Conservation (phyloP, 192 early-diverging fungal species). For the Umbelopsis sp. region DNA sequence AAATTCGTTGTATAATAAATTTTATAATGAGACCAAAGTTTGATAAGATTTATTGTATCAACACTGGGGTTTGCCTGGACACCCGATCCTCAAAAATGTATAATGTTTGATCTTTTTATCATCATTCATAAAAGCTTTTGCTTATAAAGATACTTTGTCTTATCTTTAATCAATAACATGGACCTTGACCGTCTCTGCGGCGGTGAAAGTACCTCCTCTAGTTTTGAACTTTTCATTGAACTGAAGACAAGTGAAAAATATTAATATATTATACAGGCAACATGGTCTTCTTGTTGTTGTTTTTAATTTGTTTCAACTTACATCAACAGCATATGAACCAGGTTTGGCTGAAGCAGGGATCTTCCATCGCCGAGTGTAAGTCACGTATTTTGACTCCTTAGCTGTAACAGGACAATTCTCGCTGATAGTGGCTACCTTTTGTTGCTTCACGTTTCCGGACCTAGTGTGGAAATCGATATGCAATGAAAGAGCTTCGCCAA, state of each 20-base stretch:
- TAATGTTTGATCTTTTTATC: too few species aligned
- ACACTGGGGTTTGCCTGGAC: too few species aligned
- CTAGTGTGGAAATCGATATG: conserved; percentile 36
- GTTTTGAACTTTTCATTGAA: background rate
- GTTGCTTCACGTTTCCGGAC: conserved; percentile 29
- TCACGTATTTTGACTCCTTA: conserved; percentile 34
- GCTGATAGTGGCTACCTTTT: conserved; percentile 26
- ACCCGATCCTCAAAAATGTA: too few species aligned
- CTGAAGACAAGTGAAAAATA: background rate
- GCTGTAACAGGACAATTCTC: conserved; percentile 33
- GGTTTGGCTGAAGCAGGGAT: conserved; percentile 35
- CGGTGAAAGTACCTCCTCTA: conserved; percentile 20
- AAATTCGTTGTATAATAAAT: too few species aligned
- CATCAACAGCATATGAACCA: conserved; percentile 43
- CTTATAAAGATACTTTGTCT: too few species aligned
- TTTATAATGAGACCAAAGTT: too few species aligned
- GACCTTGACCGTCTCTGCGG: conserved; percentile 37
- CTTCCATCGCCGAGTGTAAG: conserved; percentile 33
- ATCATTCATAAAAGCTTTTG: too few species aligned
- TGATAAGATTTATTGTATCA: too few species aligned
- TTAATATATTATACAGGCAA: background rate
- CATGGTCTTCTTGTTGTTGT: background rate
- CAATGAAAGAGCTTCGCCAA: conserved; percentile 34
- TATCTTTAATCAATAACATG: conserved; percentile 32
- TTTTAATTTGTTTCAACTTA: conserved; percentile 7